Evolutionary conservation across 2,329 filamentous ascomycete genomes (phyloP).

Genomic region (Ophiostoma fasciatum): DNA sequence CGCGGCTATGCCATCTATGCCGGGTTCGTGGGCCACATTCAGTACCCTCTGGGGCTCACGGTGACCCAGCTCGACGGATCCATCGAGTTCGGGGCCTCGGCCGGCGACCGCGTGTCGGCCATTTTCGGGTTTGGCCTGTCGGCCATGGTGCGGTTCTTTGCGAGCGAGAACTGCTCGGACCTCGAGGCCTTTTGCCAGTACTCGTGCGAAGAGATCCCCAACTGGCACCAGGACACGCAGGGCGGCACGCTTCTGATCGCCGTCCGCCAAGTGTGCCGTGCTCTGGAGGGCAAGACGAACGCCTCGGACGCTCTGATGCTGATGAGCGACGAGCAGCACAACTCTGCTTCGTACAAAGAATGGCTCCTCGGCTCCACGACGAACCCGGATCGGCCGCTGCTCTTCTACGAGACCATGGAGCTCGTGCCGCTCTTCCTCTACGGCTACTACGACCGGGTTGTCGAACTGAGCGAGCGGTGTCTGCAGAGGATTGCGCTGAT

Average conservation of each 20-base stretch:
- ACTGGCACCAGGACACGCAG: constrained; percentile 56
- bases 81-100: constrained; percentile 48
- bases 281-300: constrained; percentile 60
- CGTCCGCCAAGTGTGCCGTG: constrained; percentile 50
- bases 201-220: constrained; percentile 57
- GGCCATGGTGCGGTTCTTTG: constrained; percentile 52
- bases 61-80: constrained; percentile 48
- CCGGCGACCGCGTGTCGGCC: constrained; percentile 57
- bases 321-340: constrained; percentile 55
- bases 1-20: constrained; percentile 55
- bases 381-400: constrained; percentile 48
- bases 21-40: constrained; percentile 55
- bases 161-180: constrained; percentile 53
- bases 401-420: constrained; percentile 55
- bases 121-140: constrained; percentile 57
- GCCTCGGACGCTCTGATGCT: constrained; percentile 35
- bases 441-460: constrained; percentile 44
- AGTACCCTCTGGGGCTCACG: constrained; percentile 43
- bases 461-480: constrained; percentile 39
- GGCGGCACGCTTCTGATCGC: constrained; percentile 56
- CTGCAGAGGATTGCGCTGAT: constrained; percentile 32
- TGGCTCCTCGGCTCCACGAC: constrained; percentile 37
- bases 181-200: constrained; percentile 57
- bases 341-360: constrained; percentile 39
- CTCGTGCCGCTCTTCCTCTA: constrained; percentile 48